Conservation (phyloP, 257 asterid species). For the Ilex aquifolium region DNA sequence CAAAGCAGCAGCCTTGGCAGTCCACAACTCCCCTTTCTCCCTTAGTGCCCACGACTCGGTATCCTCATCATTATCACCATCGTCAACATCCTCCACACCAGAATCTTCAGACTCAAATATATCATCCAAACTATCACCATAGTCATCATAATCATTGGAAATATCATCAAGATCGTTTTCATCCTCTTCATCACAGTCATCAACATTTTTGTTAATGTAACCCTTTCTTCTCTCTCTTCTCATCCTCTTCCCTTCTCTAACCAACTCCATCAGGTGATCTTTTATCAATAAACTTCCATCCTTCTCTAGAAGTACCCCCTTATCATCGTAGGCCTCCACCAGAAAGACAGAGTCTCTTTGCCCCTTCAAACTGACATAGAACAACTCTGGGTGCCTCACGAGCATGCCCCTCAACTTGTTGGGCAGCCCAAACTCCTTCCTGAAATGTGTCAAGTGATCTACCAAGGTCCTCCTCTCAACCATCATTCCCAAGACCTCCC, state of each 20-base stretch:
- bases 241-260: conserved; percentile 67
- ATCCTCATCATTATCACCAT: conserved; percentile 26
- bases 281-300: conserved; percentile 43
- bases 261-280: conserved; percentile 57
- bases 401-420: conserved; percentile 85
- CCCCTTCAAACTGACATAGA: conserved; percentile 88
- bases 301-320: conserved; percentile 57
- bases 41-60: conserved; percentile 18
- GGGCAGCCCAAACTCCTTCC: conserved; percentile 85
- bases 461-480: conserved; percentile 89
- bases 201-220: conserved; percentile 7
- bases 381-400: conserved; percentile 90
- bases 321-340: conserved; percentile 72
- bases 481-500: conserved; percentile 84
- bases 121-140: conserved; percentile 69
- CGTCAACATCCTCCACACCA: conserved; percentile 27
- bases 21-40: conserved; percentile 53
- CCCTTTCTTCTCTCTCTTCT: conserved; percentile 54
- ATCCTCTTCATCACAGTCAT: conserved; percentile 10
- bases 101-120: conserved; percentile 50
- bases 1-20: conserved; percentile 27
- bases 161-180: conserved; percentile 16
- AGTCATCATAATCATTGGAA: conserved; percentile 24
- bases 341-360: conserved; percentile 80
- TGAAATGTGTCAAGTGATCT: conserved; percentile 89